These are phyloP conservation scores for Halenospora varia DNA, from an alignment of 495 filamentous ascomycete species.

Conservation along the genomic window DNA sequence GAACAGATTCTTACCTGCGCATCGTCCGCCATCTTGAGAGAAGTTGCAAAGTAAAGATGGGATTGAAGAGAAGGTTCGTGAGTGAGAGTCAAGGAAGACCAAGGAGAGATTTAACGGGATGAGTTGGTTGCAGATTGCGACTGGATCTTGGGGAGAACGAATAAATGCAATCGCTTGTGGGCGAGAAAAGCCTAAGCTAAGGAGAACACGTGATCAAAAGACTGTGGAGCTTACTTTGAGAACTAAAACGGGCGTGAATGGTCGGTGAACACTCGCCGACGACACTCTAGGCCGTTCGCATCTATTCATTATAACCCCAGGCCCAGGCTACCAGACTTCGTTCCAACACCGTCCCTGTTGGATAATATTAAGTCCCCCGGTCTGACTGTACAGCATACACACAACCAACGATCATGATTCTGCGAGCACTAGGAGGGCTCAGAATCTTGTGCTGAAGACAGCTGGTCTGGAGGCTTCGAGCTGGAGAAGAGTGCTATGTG, in stretches of 20 bases:
- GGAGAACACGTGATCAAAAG: background rate
- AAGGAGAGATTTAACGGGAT: slow-evolving; percentile 4
- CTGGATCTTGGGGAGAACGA: too few species aligned
- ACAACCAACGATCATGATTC: background rate
- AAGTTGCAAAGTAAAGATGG: slow-evolving; percentile 30
- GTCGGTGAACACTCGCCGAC: too few species aligned
- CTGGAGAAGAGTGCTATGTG: slow-evolving; percentile 55
- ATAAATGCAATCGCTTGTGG: slow-evolving; percentile 12
- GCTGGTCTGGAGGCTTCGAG: background rate
- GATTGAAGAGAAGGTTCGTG: slow-evolving; percentile 22
- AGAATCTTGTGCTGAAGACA: background rate
- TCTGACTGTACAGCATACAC: background rate
- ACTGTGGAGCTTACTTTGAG: too few species aligned
- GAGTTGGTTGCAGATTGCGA: too few species aligned
- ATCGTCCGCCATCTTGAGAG: slow-evolving; percentile 54
- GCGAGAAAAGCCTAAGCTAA: slow-evolving; percentile 12
- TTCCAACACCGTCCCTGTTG: background rate
- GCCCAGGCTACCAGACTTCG: too few species aligned
- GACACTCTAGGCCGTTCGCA: too few species aligned
- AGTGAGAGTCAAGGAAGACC: slow-evolving; percentile 10
- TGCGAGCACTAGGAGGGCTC: background rate
- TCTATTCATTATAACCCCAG: too few species aligned
- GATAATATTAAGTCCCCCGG: background rate
- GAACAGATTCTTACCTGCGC: slow-evolving; percentile 46
- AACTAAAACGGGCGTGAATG: too few species aligned